Percentiles rank a stretch among this genome's conserved stretches.
Evolutionary conservation across 1,284 basidiomycete genomes (phyloP).

Genomic region (Pholiota adiposa): DNA sequence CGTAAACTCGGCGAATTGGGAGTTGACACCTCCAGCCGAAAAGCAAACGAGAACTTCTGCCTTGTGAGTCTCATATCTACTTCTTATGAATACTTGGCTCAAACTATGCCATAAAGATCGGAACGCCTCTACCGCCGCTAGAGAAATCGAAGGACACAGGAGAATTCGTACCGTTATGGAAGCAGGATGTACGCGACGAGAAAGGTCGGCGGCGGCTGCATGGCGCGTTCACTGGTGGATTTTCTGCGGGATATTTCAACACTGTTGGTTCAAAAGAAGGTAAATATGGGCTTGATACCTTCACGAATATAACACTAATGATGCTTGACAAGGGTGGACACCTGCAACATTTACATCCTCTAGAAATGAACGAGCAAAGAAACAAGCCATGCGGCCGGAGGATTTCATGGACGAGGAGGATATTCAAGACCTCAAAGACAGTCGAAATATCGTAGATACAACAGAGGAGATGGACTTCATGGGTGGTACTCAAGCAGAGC

Average conservation of each 20-base stretch:
- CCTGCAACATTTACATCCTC: conserved; percentile 92
- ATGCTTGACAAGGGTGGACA: conserved; percentile 78
- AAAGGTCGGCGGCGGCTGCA: conserved; percentile 92
- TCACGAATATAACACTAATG: background rate
- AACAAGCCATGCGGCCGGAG: conserved; percentile 67
- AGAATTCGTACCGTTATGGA: conserved; percentile 96
- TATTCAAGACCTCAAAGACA: conserved; percentile 78
- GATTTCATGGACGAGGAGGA: conserved; percentile 99
- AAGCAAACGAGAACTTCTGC: conserved; percentile 87
- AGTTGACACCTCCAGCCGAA: conserved; percentile 68
- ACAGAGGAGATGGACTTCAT: conserved; percentile 74
- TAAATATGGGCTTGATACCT: conserved; percentile 31
- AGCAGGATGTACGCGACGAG: conserved; percentile 96
- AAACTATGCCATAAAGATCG: conserved; percentile 60
- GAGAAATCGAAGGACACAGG: conserved; percentile 88
- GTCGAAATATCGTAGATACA: conserved; percentile 75
- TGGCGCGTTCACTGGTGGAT: conserved; percentile 98
- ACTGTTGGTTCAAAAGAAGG: conserved; percentile 96
- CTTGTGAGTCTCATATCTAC: conserved; percentile 52
- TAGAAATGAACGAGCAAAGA: conserved; percentile 71
- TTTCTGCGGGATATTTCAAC: conserved; percentile 97
- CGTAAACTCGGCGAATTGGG: conserved; percentile 83
- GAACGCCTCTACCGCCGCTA: conserved; percentile 89
- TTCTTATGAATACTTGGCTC: background rate
- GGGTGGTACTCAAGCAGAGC: conserved; percentile 59